These are phyloP conservation scores for Trichosporon faecale DNA, from an alignment of 1,284 basidiomycete genomes.

Conservation along the genomic window DNA sequence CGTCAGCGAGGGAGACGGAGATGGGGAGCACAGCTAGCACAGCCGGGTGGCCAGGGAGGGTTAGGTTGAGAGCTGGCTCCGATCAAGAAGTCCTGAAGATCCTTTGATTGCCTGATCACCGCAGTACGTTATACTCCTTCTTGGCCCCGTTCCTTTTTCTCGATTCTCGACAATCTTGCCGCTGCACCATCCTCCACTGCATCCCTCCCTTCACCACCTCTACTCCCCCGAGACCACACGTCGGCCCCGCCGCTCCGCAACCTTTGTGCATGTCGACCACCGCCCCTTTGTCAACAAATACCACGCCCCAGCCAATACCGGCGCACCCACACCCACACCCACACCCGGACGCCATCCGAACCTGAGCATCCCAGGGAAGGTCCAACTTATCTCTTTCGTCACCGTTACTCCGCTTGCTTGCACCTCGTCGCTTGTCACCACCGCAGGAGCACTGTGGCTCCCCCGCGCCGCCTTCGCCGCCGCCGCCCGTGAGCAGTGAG, in stretches of 20 bases:
- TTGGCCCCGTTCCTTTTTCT: neutral
- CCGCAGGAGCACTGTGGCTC: neutral
- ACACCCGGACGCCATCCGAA: neutral
- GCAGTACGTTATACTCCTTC: neutral
- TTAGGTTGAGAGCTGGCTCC: neutral
- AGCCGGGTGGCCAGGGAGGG: neutral
- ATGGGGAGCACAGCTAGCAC: neutral
- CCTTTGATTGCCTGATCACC: neutral
- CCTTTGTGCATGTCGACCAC: neutral
- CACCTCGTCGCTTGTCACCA: neutral
- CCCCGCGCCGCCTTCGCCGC: neutral
- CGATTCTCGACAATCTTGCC: neutral
- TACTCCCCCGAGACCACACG: neutral
- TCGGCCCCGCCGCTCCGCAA: neutral
- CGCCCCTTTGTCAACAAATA: neutral
- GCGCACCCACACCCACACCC: neutral
- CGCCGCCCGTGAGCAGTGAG: slow-evolving; percentile 3
- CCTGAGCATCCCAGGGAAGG: neutral
- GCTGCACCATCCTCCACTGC: neutral
- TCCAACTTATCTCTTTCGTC: neutral
- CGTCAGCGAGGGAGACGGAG: neutral
- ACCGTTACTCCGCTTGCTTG: neutral
- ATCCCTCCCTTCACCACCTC: neutral
- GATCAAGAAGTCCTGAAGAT: neutral
- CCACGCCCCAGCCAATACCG: neutral